Evolutionary conservation across 148 eudicot species (phyloP).

Genomic region (Rhododendron ovatum): DNA sequence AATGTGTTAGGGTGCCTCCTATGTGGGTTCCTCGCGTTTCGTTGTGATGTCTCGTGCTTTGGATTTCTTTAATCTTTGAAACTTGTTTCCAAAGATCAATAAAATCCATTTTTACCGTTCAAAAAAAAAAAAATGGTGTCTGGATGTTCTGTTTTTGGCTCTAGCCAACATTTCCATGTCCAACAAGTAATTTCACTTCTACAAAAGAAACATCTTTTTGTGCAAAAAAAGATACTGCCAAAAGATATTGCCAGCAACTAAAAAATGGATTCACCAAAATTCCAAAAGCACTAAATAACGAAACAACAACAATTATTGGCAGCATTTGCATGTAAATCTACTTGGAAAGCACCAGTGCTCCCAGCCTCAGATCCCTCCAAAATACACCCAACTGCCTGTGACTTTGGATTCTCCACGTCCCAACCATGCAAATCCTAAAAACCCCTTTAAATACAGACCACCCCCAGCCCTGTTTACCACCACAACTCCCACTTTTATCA

Average conservation of each 20-base stretch:
- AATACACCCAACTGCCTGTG: not conserved
- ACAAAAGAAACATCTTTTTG: not conserved
- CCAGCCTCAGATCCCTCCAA: not conserved
- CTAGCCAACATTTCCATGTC: not conserved
- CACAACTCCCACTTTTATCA: not conserved
- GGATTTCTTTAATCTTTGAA: no score
- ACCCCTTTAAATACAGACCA: conserved; percentile 10
- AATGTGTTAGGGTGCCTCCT: no score
- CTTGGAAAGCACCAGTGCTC: not conserved
- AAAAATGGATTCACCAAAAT: not conserved
- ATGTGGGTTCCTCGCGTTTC: no score
- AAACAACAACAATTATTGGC: not conserved
- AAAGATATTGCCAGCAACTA: not conserved
- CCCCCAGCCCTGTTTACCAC: not conserved
- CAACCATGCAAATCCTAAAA: conserved; percentile 5
- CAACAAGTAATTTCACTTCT: not conserved
- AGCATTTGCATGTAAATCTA: not conserved
- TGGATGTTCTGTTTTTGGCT: not conserved
- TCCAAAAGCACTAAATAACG: not conserved
- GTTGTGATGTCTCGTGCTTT: no score
- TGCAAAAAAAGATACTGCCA: no score
- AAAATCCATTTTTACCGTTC: no score
- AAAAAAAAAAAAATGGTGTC: no score
- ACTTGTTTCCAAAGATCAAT: no score
- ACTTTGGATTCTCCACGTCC: conserved; percentile 10